Conservation (phyloP, 257 asterid species). For the Solanum paucissectum region DNA sequence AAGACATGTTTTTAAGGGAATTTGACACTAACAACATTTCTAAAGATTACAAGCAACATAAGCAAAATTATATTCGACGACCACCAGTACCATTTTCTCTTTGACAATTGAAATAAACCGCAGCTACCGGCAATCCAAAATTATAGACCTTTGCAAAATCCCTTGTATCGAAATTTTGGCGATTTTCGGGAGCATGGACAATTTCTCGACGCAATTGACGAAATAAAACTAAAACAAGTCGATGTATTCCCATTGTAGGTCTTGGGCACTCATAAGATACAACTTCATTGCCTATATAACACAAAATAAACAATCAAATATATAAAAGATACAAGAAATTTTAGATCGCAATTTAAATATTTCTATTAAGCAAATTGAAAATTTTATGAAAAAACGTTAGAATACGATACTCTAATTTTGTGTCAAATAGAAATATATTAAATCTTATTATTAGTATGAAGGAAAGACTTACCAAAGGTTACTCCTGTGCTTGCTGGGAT, state of each 20-base stretch:
- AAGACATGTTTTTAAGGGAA: not conserved
- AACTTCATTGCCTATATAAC: slow-evolving; percentile 37
- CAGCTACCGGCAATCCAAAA: slow-evolving; percentile 49
- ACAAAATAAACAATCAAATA: not conserved
- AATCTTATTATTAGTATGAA: not conserved
- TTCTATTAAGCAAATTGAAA: too few species aligned
- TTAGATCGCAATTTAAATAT: too few species aligned
- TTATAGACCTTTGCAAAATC: slow-evolving; percentile 51
- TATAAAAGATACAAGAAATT: too few species aligned
- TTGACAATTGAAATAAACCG: slow-evolving; percentile 40
- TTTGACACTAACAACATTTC: not conserved
- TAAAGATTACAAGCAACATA: not conserved
- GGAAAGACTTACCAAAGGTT: not conserved
- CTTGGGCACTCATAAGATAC: slow-evolving; percentile 53
- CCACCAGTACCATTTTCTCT: slow-evolving; percentile 48
- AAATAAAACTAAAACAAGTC: slow-evolving; percentile 32
- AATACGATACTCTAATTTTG: not conserved
- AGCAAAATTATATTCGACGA: not conserved
- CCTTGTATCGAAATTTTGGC: slow-evolving; percentile 45
- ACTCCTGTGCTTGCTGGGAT: slow-evolving; percentile 8
- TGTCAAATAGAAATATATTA: too few species aligned
- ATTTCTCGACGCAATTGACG: slow-evolving; percentile 47
- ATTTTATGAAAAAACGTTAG: not conserved
- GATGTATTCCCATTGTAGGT: slow-evolving; percentile 58
- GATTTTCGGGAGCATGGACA: slow-evolving; percentile 49